phyloP scores from a whole-genome alignment of 2,329 filamentous ascomycete genomes.

The Clarireedia hainanense region DNA sequence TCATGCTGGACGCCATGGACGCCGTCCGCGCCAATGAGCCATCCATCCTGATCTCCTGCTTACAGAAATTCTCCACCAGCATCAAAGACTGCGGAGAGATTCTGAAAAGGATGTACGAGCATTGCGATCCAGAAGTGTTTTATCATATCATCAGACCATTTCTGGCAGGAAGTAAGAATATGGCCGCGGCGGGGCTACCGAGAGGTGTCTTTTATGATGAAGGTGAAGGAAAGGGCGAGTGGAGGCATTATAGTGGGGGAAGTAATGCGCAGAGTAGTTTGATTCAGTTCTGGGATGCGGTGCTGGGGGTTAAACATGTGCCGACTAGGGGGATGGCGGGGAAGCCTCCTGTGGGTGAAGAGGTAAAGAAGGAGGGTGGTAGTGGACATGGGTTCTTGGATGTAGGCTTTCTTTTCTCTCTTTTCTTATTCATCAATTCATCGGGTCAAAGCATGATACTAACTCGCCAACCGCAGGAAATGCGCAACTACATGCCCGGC shows the following conservation, averaged over 20 bases:
- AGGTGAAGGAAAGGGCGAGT: slow-evolving; percentile 55
- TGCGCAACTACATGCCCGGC: slow-evolving; percentile 86
- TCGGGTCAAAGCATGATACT: not conserved
- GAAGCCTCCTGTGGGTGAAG: not conserved
- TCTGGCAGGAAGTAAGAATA: slow-evolving; percentile 86
- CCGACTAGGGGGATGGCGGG: slow-evolving; percentile 24
- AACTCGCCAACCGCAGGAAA: slow-evolving; percentile 40
- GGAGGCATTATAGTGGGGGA: slow-evolving; percentile 76
- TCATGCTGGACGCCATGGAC: slow-evolving; percentile 70
- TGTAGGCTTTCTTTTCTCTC: slow-evolving; percentile 8
- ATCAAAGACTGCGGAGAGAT: slow-evolving; percentile 61
- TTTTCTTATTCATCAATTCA: not conserved
- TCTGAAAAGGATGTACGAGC: slow-evolving; percentile 79
- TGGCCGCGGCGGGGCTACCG: slow-evolving; percentile 76
- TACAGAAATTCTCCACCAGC: slow-evolving; percentile 57
- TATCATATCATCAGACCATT: slow-evolving; percentile 85
- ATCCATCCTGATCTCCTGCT: slow-evolving; percentile 49
- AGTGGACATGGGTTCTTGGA: slow-evolving; percentile 16
- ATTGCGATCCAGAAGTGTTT: slow-evolving; percentile 79
- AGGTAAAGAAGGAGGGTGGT: slow-evolving; percentile 10
- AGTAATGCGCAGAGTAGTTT: slow-evolving; percentile 90
- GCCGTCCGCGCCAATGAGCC: slow-evolving; percentile 57
- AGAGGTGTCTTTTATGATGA: slow-evolving; percentile 80
- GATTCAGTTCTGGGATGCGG: slow-evolving; percentile 87
- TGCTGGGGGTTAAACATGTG: slow-evolving; percentile 72